Base-by-base conservation (phyloP, 352 stramenopile genomes). In the Globisporangium radiosum region DNA sequence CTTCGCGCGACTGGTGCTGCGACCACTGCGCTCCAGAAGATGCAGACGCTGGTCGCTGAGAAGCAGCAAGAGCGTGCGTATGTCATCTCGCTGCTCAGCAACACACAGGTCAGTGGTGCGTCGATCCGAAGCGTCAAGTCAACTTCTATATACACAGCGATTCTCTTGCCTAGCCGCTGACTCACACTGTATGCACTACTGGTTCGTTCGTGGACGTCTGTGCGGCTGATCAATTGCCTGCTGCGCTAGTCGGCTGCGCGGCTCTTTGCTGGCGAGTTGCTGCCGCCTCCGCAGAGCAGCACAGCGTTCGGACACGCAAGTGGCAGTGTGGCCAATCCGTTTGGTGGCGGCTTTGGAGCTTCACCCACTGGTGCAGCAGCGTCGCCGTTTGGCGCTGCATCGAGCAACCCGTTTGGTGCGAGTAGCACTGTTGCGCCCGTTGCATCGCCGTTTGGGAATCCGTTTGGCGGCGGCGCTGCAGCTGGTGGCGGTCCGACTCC, bases 61-160 rank as follows among this genome's bases (percentile, higher is more conserved):
- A 77, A 81, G 65, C 74, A 84, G 60, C 74, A 52, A 1, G 70
- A 88, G 50, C 69, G 75, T 33, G 73, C 82, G 42, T 72, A 73
- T 15, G 69, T 87, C 15, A 43, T 84, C 7, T 45, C 70, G 38
- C 49, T 84, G 49, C 64, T 90, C 7, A 64, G 81, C 57, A 84
- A 85, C 56, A 57, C 66, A n/a, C 33, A 65, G 43, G 25, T 33
- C 25, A 33, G 25, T 33, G 1, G 43, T 47, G 43, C 11, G 43
- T 47, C 43, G 13, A 4, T 47, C 10, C 25, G 25, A 33, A 33
- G 25, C n/a, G 11, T n/a, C 43, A 7, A 5, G 14, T 11, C 5
- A 6, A 1, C 43, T 47, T 11, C 43, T 47, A 15, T 15, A 47
- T 17, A 7, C 3, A 7, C 11, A 17, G 25, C 25, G 25, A 33